Evolutionary conservation across 2,329 filamentous ascomycete genomes (phyloP).

Genomic region (Teratosphaeria pseudoeucalypti): DNA sequence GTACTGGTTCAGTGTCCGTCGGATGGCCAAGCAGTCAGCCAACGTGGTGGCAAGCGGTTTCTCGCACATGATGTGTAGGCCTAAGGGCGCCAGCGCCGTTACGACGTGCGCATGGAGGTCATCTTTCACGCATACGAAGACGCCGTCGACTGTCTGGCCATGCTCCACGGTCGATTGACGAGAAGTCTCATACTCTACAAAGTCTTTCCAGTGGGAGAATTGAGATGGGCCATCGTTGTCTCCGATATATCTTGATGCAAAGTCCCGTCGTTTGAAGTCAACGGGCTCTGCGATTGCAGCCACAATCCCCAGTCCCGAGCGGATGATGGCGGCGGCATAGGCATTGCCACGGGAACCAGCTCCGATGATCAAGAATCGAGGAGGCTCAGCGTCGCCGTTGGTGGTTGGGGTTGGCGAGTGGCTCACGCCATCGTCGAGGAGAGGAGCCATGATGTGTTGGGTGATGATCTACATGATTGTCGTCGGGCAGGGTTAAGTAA

Average conservation of each 20-base stretch:
- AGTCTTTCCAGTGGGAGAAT: conserved; percentile 66
- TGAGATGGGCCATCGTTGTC: conserved; percentile 47
- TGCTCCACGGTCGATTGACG: conserved; percentile 40
- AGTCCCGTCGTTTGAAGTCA: conserved; percentile 60
- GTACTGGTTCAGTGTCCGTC: conserved; percentile 16
- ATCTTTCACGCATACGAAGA: conserved; percentile 70
- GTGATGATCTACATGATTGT: background rate
- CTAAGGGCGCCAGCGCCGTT: conserved; percentile 55
- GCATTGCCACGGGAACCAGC: conserved; percentile 68
- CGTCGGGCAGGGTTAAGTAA: background rate
- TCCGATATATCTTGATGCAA: conserved; percentile 69
- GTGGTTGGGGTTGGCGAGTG: background rate
- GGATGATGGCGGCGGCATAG: conserved; percentile 60
- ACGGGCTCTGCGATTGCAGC: conserved; percentile 74
- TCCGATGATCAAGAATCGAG: conserved; percentile 66
- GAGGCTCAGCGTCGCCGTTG: background rate
- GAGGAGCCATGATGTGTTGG: background rate
- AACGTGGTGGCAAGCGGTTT: conserved; percentile 81
- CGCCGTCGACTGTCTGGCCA: conserved; percentile 43
- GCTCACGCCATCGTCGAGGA: background rate
- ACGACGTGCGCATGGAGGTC: conserved; percentile 80
- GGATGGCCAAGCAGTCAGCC: conserved; percentile 64
- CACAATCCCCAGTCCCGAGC: conserved; percentile 57
- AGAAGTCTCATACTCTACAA: conserved; percentile 58
- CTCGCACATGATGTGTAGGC: conserved; percentile 83